Base-by-base conservation (phyloP, 2,329 filamentous ascomycete genomes). In the Exserohilum rostratum region DNA sequence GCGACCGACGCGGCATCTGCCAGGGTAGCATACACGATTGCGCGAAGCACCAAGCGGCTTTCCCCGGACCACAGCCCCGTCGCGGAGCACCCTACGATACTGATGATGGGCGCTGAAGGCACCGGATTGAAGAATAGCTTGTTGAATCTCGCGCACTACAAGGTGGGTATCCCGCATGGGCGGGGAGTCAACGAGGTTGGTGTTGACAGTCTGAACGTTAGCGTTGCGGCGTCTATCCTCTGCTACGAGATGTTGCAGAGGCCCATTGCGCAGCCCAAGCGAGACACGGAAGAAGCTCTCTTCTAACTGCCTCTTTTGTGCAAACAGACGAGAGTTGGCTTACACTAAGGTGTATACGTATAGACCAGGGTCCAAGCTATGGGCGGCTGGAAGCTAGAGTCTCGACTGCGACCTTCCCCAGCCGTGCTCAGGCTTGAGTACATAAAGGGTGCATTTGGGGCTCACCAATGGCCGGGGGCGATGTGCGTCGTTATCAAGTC, bases 191-290 rank as follows among this genome's bases (percentile, higher is more conserved):
- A 79, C 67, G 71, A 83, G 68, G 72, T 86, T 62, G 71, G 82
- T 1, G 86, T 99, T 2, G 93, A 98, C 75, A 96, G 92, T 73
- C 77, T 99, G 72, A 98, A 99, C 71, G 95, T 98, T 34, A 91
- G 90, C 69, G 93, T 96, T 17, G 93, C 95, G 1, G 86, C 90
- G 6, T 91, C 86, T 1, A 78, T 98, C 44, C 77, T 98, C 46
- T 88, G 87, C 58, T 83, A 87, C 60, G 80, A 87, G 0, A 91
- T 95, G 68, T 71, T 90, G 66, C 82, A 78, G 46, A 68, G 60
- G 49, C 71, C 72, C n/a, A 64, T 53, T 34, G 25, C 35, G 34
- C 46, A 46, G 42, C 44, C 46, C n/a, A 27, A 49, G 33, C 38
- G 46, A 15, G 55, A 62, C 13, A 15, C 56, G 13, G 61, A 57